Conservation (phyloP, 768 basidiomycete species). For the Hygrocybe coccinea region DNA sequence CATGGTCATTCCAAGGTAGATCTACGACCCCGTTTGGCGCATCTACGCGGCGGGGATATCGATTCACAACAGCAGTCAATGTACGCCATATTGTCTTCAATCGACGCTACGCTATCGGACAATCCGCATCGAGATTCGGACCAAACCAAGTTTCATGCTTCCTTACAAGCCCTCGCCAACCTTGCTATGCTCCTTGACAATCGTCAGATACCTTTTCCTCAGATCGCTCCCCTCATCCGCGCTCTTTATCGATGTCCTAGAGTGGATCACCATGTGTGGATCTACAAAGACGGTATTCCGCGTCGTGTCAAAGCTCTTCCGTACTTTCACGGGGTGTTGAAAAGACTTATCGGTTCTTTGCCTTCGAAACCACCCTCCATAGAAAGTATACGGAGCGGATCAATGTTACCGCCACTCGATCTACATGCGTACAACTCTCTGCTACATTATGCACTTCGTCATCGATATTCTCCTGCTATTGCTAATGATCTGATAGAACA, state of each 20-base stretch:
- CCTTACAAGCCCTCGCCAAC: constrained; percentile 60
- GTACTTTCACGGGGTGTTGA: constrained; percentile 48
- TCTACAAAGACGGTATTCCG: constrained; percentile 19
- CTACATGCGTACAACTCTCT: constrained; percentile 54
- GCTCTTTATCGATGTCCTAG: constrained; percentile 45
- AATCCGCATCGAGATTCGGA: constrained; percentile 19
- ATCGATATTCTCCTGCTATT: constrained; percentile 47
- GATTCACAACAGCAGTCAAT: constrained; percentile 14
- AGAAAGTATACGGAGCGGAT: not conserved
- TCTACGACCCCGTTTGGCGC: constrained; percentile 8
- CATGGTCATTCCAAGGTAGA: constrained; percentile 10
- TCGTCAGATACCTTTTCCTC: constrained; percentile 42
- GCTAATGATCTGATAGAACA: constrained; percentile 50
- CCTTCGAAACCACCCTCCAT: constrained; percentile 15
- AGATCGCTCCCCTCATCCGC: constrained; percentile 43
- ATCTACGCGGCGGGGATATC: constrained; percentile 13
- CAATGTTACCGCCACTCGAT: constrained; percentile 32
- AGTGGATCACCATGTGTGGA: constrained; percentile 36
- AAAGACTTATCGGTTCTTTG: constrained; percentile 35
- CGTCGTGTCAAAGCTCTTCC: constrained; percentile 36
- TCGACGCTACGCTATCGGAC: constrained; percentile 30
- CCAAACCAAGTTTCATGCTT: constrained; percentile 24
- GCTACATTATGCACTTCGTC: constrained; percentile 60
- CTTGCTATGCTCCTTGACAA: constrained; percentile 50
- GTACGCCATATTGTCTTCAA: constrained; percentile 29